These are phyloP conservation scores for Termitomyces sp. DNA, from an alignment of 768 basidiomycete species.

Conservation along the genomic window DNA sequence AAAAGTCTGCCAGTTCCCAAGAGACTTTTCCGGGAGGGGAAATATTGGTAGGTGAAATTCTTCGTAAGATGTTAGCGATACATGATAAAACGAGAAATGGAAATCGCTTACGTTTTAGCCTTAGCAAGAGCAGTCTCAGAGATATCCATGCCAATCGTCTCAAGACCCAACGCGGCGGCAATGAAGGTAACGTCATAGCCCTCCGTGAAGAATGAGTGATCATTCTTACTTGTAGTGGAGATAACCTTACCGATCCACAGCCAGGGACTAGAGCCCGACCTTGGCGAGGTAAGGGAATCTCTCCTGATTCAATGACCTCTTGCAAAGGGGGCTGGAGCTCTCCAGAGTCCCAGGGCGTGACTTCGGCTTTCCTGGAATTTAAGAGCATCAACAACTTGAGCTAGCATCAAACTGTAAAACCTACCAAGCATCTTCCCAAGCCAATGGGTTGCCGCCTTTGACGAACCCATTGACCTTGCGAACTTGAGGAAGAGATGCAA, in stretches of 20 bases:
- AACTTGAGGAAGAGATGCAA: conserved; percentile 4
- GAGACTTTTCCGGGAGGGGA: conserved; percentile 25
- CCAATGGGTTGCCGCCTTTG: conserved; percentile 18
- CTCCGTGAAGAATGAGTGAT: conserved; percentile 24
- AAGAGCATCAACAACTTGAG: neutral
- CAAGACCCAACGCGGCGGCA: conserved; percentile 40
- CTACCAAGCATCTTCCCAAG: conserved; percentile 27
- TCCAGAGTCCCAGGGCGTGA: conserved; percentile 27
- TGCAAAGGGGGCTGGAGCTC: conserved; percentile 49
- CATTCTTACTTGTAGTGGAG: neutral
- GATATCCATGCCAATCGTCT: conserved; percentile 51
- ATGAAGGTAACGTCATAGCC: conserved; percentile 59
- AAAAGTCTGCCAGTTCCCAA: conserved; percentile 50
- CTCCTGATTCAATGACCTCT: conserved; percentile 43
- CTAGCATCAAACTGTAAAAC: neutral
- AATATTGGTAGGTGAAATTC: neutral
- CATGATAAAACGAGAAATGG: neutral
- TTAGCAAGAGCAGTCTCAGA: conserved; percentile 46
- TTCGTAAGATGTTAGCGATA: neutral
- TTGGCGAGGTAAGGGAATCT: conserved; percentile 35
- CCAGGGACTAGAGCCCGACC: conserved; percentile 34
- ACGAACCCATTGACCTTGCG: conserved; percentile 16
- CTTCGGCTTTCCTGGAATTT: conserved; percentile 33
- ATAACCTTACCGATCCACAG: conserved; percentile 41
- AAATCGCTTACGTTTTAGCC: conserved; percentile 32